phyloP scores from a whole-genome alignment of 1,284 basidiomycete species.

The Malassezia equina region DNA sequence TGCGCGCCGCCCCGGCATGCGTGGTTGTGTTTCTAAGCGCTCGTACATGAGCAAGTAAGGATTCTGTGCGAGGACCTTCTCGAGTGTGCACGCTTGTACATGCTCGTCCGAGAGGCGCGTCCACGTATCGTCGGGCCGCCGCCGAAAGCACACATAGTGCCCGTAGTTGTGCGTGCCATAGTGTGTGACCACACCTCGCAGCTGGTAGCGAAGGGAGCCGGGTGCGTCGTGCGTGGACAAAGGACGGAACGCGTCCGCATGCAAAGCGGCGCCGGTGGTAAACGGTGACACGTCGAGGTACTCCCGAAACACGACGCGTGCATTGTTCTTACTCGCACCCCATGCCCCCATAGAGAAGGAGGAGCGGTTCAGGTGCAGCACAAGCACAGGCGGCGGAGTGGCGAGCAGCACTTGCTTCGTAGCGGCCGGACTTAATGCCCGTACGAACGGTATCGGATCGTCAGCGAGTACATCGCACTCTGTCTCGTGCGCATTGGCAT shows the following conservation, averaged over 20 bases:
- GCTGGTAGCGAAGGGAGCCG: conserved; percentile 17
- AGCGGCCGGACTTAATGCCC: conserved; percentile 19
- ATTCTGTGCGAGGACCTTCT: conserved; percentile 37
- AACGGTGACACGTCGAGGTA: conserved; percentile 31
- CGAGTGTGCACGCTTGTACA: conserved; percentile 23
- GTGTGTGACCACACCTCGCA: conserved; percentile 38
- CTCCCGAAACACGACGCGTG: conserved; percentile 33
- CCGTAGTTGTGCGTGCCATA: conserved; percentile 44
- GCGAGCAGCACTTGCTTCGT: conserved; percentile 46
- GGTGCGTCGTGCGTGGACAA: not conserved
- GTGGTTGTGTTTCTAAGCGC: not conserved
- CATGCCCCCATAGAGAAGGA: conserved; percentile 25
- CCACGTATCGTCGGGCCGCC: conserved; percentile 25
- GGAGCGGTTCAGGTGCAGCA: conserved; percentile 41
- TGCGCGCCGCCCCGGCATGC: not conserved
- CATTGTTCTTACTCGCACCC: conserved; percentile 39
- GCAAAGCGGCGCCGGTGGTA: conserved; percentile 26
- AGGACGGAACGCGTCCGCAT: conserved; percentile 8
- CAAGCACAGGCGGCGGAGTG: conserved; percentile 29
- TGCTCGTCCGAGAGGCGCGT: conserved; percentile 39
- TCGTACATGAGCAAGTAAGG: conserved; percentile 46
- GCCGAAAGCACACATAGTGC: conserved; percentile 42
- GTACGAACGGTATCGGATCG: conserved; percentile 11
- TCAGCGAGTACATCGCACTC: conserved; percentile 19
- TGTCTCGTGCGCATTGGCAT: conserved; percentile 28